Evolutionary conservation across 2,329 filamentous ascomycete species (phyloP).

Genomic region (Bipolaris oryzae): DNA sequence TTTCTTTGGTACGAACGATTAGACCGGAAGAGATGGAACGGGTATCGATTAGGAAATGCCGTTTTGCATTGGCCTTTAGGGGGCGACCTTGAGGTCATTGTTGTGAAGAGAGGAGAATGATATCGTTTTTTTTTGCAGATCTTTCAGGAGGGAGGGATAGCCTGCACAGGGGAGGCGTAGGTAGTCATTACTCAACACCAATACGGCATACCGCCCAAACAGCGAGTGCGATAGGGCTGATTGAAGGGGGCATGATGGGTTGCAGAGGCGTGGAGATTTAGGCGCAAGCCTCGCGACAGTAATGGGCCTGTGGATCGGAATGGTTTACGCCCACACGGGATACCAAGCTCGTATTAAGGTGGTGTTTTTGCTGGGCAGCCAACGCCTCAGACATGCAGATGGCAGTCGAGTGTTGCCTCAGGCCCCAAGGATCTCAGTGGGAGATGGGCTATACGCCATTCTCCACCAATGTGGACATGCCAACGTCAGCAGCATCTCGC

Average conservation of each 20-base stretch:
- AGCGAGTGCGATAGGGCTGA: conserved; percentile 12
- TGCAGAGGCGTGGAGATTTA: not conserved
- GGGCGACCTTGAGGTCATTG: not conserved
- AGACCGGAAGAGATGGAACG: not conserved
- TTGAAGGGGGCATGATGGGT: conserved; percentile 3
- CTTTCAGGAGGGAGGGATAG: not conserved
- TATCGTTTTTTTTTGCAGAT: not conserved
- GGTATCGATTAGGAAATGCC: not conserved
- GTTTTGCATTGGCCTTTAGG: not conserved
- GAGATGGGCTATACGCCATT: conserved; percentile 15
- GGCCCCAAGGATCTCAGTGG: conserved; percentile 4
- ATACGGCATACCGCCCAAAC: conserved; percentile 5
- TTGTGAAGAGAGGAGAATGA: not conserved
- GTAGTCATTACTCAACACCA: not conserved
- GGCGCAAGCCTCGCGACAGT: conserved; percentile 4
- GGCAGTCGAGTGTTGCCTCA: conserved; percentile 12
- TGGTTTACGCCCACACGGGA: conserved; percentile 3
- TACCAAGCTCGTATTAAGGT: conserved; percentile 4
- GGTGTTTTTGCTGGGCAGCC: conserved; percentile 10
- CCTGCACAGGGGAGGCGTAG: not conserved
- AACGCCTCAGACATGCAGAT: conserved; percentile 6
- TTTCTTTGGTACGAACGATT: not conserved
- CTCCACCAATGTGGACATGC: conserved; percentile 41
- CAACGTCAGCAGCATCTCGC: conserved; percentile 31
- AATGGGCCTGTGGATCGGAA: not conserved